Evolutionary conservation across 1,139 yeast genomes (phyloP).

Genomic region (Pichia sp.): DNA sequence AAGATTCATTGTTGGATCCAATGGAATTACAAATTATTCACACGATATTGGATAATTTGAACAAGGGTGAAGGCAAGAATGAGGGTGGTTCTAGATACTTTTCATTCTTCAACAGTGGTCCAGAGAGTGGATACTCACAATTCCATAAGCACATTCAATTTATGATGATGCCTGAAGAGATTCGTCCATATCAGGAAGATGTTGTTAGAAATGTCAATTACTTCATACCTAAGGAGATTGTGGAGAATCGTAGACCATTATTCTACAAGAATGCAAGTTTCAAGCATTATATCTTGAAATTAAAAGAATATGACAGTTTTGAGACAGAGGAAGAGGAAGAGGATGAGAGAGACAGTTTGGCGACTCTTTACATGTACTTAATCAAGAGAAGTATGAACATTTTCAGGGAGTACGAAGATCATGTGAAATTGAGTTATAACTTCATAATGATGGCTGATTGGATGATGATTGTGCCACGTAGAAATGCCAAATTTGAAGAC

Average conservation of each 20-base stretch:
- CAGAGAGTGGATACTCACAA: constrained; percentile 85
- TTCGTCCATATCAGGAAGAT: constrained; percentile 53
- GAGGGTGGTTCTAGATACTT: constrained; percentile 38
- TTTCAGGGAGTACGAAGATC: constrained; percentile 42
- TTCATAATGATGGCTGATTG: constrained; percentile 73
- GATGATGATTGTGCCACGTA: constrained; percentile 83
- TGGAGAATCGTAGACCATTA: constrained; percentile 47
- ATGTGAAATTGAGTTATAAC: constrained; percentile 54
- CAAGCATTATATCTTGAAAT: constrained; percentile 72
- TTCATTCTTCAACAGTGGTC: constrained; percentile 86
- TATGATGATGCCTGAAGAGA: constrained; percentile 57
- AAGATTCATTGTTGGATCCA: constrained; percentile 63
- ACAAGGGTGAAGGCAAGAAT: constrained; percentile 17
- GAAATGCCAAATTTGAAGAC: constrained; percentile 38
- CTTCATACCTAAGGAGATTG: constrained; percentile 41
- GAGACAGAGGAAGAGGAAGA: constrained; percentile 34
- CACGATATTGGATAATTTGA: constrained; percentile 39
- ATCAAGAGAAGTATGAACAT: constrained; percentile 65
- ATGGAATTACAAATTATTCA: constrained; percentile 56
- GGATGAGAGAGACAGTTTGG: constrained; percentile 47
- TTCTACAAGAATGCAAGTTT: constrained; percentile 59
- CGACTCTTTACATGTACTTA: constrained; percentile 60
- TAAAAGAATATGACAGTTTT: constrained; percentile 35
- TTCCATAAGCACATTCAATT: constrained; percentile 91
- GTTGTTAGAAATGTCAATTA: constrained; percentile 41